Conservation (phyloP, 2,329 filamentous ascomycete genomes). For the Metarhizium rileyi region DNA sequence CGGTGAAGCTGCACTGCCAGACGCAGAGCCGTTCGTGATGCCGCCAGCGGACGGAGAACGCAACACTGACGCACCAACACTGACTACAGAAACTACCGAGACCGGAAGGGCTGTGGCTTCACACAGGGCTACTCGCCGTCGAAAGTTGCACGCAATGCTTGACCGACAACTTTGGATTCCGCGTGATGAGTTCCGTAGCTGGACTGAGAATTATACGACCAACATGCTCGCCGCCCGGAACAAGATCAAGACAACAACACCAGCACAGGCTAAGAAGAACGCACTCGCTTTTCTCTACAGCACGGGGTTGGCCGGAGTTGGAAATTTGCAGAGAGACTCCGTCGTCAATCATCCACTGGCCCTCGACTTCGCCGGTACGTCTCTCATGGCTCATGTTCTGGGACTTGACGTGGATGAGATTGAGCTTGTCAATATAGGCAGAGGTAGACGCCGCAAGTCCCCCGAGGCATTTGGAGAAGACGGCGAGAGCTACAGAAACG, state of each 20-base stretch:
- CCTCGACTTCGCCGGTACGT: constrained; percentile 32
- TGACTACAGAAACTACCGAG: constrained; percentile 15
- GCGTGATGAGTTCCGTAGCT: constrained; percentile 26
- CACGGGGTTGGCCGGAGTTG: constrained; percentile 27
- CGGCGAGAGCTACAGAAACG: constrained; percentile 23
- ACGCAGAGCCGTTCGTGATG: constrained; percentile 25
- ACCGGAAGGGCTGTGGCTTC: constrained; percentile 12
- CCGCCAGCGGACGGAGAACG: constrained; percentile 10
- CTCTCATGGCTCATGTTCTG: constrained; percentile 25
- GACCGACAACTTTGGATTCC: constrained; percentile 26
- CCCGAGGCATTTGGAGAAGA: constrained; percentile 34
- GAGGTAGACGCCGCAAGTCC: constrained; percentile 31
- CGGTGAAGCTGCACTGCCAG: constrained; percentile 28
- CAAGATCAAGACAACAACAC: constrained; percentile 15
- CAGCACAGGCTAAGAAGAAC: constrained; percentile 29
- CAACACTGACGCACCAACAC: constrained; percentile 8
- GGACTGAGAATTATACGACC: constrained; percentile 32
- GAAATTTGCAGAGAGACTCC: constrained; percentile 13
- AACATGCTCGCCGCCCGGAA: constrained; percentile 43
- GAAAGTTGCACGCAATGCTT: constrained; percentile 18
- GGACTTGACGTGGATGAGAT: constrained; percentile 14
- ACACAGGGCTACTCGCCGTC: constrained; percentile 15
- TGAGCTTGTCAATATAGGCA: constrained; percentile 10
- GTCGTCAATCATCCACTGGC: constrained; percentile 34
- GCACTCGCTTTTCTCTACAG: constrained; percentile 20